Evolutionary conservation across 2,329 filamentous ascomycete species (phyloP).

Genomic region (Ophiocordyceps unilateralis): DNA sequence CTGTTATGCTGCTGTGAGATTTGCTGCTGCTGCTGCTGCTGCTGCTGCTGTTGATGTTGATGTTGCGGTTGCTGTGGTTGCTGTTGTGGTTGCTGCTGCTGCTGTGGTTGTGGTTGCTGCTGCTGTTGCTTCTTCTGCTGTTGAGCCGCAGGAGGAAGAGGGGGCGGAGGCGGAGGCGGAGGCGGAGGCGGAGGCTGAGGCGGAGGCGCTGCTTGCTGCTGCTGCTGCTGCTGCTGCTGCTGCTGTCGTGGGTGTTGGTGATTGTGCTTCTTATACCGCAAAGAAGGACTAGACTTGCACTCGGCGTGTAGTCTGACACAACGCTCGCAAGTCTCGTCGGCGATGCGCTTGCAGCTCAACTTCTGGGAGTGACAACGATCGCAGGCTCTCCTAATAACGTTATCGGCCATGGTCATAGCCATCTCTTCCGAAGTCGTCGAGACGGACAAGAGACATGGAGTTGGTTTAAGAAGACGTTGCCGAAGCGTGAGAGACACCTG

Average conservation of each 20-base stretch:
- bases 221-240: conserved; percentile 4
- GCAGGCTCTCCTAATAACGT: conserved; percentile 24
- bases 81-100: conserved; percentile 5
- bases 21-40: conserved; percentile 3
- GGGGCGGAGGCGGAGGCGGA: too few relatives aligned
- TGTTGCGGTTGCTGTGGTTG: conserved; percentile 5
- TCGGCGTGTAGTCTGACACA: conserved; percentile 22
- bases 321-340: conserved; percentile 22
- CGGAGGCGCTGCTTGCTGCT: background rate
- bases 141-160: too few relatives aligned
- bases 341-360: conserved; percentile 25
- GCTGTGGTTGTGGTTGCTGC: background rate
- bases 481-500: conserved; percentile 5
- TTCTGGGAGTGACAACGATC: conserved; percentile 29
- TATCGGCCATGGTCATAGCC: conserved; percentile 19
- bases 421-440: conserved; percentile 6
- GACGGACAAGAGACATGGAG: conserved; percentile 11
- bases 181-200: too few relatives aligned
- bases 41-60: conserved; percentile 3
- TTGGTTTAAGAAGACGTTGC: conserved; percentile 11
- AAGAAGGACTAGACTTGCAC: conserved; percentile 26
- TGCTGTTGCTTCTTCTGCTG: conserved; percentile 1
- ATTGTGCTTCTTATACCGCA: conserved; percentile 18
- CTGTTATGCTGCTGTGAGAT: conserved; percentile 2
- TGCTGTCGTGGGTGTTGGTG: conserved; percentile 9